Evolutionary conservation across 192 early-diverging fungal species (phyloP).

Genomic region (Coemansia pectinata): DNA sequence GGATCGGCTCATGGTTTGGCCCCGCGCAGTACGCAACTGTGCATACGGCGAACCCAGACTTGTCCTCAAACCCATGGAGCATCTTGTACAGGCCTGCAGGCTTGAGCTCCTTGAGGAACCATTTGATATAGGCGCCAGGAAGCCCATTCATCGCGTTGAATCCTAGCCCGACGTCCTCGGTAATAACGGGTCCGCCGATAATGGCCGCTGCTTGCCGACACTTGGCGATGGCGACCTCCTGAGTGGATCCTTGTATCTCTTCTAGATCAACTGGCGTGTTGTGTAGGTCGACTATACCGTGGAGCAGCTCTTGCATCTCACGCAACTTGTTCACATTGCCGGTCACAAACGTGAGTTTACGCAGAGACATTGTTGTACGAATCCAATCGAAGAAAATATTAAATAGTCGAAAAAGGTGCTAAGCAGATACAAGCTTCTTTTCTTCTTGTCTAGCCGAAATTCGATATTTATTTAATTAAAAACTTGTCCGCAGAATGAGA

Average conservation of each 20-base stretch:
- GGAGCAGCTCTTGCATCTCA: conserved; percentile 85
- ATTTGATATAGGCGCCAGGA: conserved; percentile 91
- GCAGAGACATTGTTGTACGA: conserved; percentile 29
- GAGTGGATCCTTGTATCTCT: conserved; percentile 89
- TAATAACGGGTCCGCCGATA: conserved; percentile 74
- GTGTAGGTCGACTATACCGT: conserved; percentile 62
- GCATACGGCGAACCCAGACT: conserved; percentile 85
- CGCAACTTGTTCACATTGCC: conserved; percentile 96
- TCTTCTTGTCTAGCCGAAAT: background rate
- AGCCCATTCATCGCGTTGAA: conserved; percentile 93
- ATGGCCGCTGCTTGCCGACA: conserved; percentile 70
- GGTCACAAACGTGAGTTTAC: conserved; percentile 80
- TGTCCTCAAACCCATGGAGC: conserved; percentile 86
- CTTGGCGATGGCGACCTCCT: conserved; percentile 79
- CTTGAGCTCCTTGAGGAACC: conserved; percentile 85
- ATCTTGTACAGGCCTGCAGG: conserved; percentile 77
- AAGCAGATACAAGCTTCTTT: background rate
- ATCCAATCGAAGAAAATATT: background rate
- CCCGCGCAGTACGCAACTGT: conserved; percentile 88
- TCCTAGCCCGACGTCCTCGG: conserved; percentile 92
- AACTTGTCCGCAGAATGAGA: background rate
- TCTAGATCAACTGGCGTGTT: conserved; percentile 77
- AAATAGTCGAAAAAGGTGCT: background rate
- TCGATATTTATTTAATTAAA: background rate
- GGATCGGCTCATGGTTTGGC: conserved; percentile 74